These are phyloP conservation scores for Rasamsonia emersonii DNA, from an alignment of 2,329 filamentous ascomycete genomes.

Conservation along the genomic window DNA sequence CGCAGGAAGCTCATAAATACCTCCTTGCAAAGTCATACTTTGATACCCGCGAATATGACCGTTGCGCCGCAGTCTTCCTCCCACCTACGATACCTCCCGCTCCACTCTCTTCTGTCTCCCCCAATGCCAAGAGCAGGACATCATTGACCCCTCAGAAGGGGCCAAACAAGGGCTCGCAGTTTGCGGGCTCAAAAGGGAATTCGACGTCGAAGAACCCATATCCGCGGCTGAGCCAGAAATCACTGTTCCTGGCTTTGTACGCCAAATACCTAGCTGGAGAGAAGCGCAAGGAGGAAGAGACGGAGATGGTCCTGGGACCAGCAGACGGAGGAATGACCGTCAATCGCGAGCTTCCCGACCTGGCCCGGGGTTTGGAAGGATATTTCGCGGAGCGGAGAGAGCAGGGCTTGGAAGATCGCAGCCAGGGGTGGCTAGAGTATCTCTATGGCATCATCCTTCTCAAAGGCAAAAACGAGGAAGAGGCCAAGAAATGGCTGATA, in stretches of 20 bases:
- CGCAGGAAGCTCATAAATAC: conserved; percentile 71
- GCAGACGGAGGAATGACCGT: conserved; percentile 74
- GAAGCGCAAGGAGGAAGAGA: conserved; percentile 92
- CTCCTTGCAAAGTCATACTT: conserved; percentile 90
- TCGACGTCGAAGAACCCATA: conserved; percentile 30
- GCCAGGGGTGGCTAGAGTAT: conserved; percentile 85
- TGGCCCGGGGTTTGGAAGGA: conserved; percentile 66
- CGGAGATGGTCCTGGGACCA: conserved; percentile 93
- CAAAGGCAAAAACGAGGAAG: conserved; percentile 80
- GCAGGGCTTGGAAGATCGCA: conserved; percentile 51
- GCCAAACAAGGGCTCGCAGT: conserved; percentile 50
- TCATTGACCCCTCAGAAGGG: conserved; percentile 41
- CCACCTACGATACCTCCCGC: conserved; percentile 69
- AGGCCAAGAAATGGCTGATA: conserved; percentile 79
- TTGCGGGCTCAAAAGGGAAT: conserved; percentile 27
- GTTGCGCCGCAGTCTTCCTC: conserved; percentile 81
- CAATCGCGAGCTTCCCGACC: conserved; percentile 74
- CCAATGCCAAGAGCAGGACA: conserved; percentile 30
- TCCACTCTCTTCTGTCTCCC: conserved; percentile 39
- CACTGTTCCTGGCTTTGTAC: conserved; percentile 84
- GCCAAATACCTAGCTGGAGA: conserved; percentile 89
- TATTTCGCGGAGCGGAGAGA: conserved; percentile 66
- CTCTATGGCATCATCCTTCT: conserved; percentile 79
- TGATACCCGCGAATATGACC: conserved; percentile 89
- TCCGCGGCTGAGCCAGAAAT: conserved; percentile 69